phyloP scores from a whole-genome alignment of 2,329 filamentous ascomycete genomes.

The Claviceps sp. region DNA sequence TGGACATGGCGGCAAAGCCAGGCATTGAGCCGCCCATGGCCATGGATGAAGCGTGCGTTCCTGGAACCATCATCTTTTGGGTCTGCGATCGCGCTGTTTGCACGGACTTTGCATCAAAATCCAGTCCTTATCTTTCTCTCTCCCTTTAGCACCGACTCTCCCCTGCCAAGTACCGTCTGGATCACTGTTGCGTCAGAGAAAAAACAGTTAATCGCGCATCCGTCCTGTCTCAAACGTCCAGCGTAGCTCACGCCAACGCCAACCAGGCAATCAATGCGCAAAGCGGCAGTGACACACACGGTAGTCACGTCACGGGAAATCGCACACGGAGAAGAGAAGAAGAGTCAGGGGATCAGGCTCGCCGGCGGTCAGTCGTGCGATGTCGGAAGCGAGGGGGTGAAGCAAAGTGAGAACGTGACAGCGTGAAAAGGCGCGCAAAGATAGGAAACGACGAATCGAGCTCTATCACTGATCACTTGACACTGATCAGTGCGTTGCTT shows the following conservation, averaged over 20 bases:
- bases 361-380: not conserved
- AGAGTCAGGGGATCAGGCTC: not conserved
- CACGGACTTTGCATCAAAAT: too few relatives aligned
- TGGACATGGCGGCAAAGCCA: not conserved
- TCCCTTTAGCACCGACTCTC: not conserved
- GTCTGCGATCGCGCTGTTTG: not conserved
- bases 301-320: not conserved
- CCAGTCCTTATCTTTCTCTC: not conserved
- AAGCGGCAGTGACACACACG: not conserved
- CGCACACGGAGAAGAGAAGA: not conserved
- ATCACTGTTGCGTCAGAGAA: not conserved
- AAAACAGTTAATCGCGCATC: not conserved
- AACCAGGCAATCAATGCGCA: not conserved
- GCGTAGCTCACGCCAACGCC: not conserved
- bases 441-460: too few relatives aligned
- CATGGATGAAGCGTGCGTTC: slow-evolving; percentile 11
- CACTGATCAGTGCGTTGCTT: not conserved
- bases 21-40: not conserved
- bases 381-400: not conserved
- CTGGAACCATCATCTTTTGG: slow-evolving; percentile 22
- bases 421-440: not conserved
- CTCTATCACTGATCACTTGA: too few relatives aligned
- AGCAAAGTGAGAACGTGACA: not conserved
- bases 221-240: not conserved
- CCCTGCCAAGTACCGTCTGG: too few relatives aligned